These are phyloP conservation scores for Dactylellina leptospora DNA, from an alignment of 2,329 filamentous ascomycete genomes.

Conservation along the genomic window DNA sequence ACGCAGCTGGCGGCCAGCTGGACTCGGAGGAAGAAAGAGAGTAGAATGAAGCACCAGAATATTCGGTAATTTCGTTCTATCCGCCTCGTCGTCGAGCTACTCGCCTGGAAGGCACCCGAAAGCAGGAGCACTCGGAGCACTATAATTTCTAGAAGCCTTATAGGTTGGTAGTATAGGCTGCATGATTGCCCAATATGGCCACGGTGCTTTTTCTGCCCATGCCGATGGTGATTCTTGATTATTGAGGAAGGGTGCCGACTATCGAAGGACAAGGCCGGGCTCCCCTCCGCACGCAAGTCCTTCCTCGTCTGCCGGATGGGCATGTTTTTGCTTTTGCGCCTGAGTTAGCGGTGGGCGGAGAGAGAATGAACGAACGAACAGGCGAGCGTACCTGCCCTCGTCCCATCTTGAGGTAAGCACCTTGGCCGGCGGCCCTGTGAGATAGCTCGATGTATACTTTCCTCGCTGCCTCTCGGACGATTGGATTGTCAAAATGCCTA, in stretches of 20 bases:
- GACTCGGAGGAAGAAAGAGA: not conserved
- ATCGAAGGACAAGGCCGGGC: slow-evolving; percentile 34
- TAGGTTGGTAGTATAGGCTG: slow-evolving; percentile 16
- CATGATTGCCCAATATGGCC: slow-evolving; percentile 23
- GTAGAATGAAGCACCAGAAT: no score
- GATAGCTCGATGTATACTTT: slow-evolving; percentile 1
- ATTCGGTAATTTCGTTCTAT: not conserved
- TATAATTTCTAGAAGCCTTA: slow-evolving; percentile 27
- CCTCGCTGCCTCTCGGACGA: slow-evolving; percentile 1
- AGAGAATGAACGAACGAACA: no score
- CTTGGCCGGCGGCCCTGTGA: slow-evolving; percentile 29
- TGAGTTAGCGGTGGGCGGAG: slow-evolving; percentile 21
- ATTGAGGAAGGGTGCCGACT: slow-evolving; percentile 16
- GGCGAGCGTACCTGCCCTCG: slow-evolving; percentile 38
- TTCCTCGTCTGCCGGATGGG: slow-evolving; percentile 11
- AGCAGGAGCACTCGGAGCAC: not conserved
- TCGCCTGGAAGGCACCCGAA: not conserved
- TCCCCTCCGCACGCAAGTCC: slow-evolving; percentile 16
- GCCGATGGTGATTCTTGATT: no score
- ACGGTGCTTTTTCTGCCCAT: slow-evolving; percentile 19
- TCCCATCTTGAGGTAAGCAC: slow-evolving; percentile 38
- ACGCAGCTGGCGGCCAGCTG: slow-evolving; percentile 4
- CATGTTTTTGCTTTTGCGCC: slow-evolving; percentile 44
- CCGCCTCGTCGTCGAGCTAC: not conserved
- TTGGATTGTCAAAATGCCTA: slow-evolving; percentile 13